Base-by-base conservation (phyloP, 164 flowering plant genomes). In the Aristolochia fimbriata region DNA sequence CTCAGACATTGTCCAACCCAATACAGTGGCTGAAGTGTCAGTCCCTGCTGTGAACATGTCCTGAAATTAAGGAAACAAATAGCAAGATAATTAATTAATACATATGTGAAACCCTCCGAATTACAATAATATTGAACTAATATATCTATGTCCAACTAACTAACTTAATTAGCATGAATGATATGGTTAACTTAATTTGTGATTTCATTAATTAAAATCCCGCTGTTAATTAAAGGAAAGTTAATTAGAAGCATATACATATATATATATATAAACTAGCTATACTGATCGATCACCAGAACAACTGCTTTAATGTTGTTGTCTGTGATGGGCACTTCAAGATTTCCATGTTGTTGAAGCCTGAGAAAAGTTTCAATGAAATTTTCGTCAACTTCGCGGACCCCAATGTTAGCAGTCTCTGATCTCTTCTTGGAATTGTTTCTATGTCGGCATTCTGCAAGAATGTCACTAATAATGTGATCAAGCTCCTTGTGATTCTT, bases 321-420 rank as follows among this genome's bases (percentile, higher is more conserved):
- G 45, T 24, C 49, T 14, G 17, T 70, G 27, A 71, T 62, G 30
- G 47, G 19, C 20, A 31, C 9, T 8, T 59, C 37, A 12, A 15
- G 17, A 31, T 25, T 13, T 0, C 65, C 23, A 45, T 74, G 71
- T 49, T 59, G 72, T 55, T 68, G 63, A 15, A 80, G 4, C 19
- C 62, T 64, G 20, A 82, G 68, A 46, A 80, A 47, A 1, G 71
- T 71, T 57, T 80, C 81, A 12, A 75, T 60, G 12, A 83, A 47
- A 59, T 82, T 79, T 31, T 77, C 72, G 0, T 61, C 25, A 37
- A 37, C n/a, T n/a, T n/a, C n/a, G n/a, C n/a, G n/a, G n/a, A n/a
- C n/a, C n/a, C n/a, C n/a, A n/a, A n/a, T n/a, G n/a, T n/a, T n/a
- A n/a, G n/a, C n/a, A n/a, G n/a, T n/a, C n/a, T n/a, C n/a, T n/a